Conservation (phyloP, 75 land plant species). For the Larix kaempferi region DNA sequence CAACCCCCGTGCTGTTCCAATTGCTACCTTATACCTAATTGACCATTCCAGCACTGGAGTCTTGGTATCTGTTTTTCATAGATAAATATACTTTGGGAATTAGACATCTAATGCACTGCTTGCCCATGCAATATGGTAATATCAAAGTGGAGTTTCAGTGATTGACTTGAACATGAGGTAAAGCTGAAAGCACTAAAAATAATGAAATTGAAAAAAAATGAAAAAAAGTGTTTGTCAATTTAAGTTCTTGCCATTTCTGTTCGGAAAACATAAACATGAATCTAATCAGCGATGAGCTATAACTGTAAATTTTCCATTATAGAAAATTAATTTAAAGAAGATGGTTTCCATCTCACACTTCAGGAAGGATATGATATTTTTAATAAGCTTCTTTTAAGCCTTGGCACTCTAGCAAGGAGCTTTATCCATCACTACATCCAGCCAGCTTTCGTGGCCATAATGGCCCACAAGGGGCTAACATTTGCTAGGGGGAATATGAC, state of each 20-base stretch:
- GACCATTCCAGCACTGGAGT: constrained; percentile 49
- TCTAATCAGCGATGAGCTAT: not conserved
- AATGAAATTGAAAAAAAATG: not conserved
- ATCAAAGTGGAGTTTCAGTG: not conserved
- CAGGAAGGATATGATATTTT: not conserved
- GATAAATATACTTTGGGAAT: not conserved
- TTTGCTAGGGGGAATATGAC: no score
- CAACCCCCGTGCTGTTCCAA: constrained; percentile 79
- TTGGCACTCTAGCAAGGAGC: no score
- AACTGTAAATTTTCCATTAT: not conserved
- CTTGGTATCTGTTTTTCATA: constrained; percentile 21
- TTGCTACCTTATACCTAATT: constrained; percentile 63
- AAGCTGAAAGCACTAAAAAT: not conserved
- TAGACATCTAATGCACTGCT: not conserved
- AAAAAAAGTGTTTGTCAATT: not conserved
- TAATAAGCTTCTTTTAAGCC: no score
- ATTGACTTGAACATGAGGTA: not conserved
- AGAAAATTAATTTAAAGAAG: not conserved
- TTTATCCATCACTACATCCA: no score
- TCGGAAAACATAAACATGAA: not conserved
- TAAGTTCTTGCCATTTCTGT: not conserved
- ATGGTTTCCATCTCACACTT: not conserved
- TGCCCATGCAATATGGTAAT: not conserved
- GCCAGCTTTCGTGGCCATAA: no score
- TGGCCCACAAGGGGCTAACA: no score